These are phyloP conservation scores for Starmerella cellae DNA, from an alignment of 805 yeast genomes.

Conservation along the genomic window DNA sequence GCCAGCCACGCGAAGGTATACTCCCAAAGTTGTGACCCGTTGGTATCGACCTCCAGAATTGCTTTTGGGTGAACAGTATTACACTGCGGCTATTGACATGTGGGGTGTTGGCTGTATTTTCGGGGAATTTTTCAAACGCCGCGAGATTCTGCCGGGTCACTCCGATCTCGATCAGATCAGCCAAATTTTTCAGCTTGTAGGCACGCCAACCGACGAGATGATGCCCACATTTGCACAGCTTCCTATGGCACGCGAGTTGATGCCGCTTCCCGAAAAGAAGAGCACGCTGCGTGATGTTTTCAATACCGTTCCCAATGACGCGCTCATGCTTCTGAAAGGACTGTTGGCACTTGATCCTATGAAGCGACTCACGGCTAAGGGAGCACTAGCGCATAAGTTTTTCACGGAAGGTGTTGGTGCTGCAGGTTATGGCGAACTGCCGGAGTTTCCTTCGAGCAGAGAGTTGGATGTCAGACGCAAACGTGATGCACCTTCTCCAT, in stretches of 20 bases:
- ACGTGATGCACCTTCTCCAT: slow-evolving; percentile 14
- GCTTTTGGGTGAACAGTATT: slow-evolving; percentile 67
- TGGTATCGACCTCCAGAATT: slow-evolving; percentile 98
- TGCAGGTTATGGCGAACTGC: slow-evolving; percentile 39
- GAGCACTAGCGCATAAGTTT: slow-evolving; percentile 59
- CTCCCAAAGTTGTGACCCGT: slow-evolving; percentile 78
- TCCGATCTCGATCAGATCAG: slow-evolving; percentile 83
- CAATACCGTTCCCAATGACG: slow-evolving; percentile 20
- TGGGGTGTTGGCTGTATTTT: slow-evolving; percentile 98
- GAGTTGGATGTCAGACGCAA: slow-evolving; percentile 47
- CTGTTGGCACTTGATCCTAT: slow-evolving; percentile 59
- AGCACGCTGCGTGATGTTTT: slow-evolving; percentile 33
- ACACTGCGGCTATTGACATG: slow-evolving; percentile 89
- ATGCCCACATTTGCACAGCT: slow-evolving; percentile 52
- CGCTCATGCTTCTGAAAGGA: slow-evolving; percentile 37
- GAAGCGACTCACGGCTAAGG: slow-evolving; percentile 62
- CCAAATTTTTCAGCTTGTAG: slow-evolving; percentile 64
- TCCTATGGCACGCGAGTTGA: slow-evolving; percentile 32
- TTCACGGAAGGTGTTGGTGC: slow-evolving; percentile 60
- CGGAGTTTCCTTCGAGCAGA: slow-evolving; percentile 72
- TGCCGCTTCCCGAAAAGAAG: slow-evolving; percentile 20
- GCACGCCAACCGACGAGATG: slow-evolving; percentile 51
- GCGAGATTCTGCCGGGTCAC: slow-evolving; percentile 74
- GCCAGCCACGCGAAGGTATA: slow-evolving; percentile 32
- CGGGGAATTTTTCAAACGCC: slow-evolving; percentile 71